Evolutionary conservation across 2,329 filamentous ascomycete species (phyloP).

Genomic region (Shiraia sp.): DNA sequence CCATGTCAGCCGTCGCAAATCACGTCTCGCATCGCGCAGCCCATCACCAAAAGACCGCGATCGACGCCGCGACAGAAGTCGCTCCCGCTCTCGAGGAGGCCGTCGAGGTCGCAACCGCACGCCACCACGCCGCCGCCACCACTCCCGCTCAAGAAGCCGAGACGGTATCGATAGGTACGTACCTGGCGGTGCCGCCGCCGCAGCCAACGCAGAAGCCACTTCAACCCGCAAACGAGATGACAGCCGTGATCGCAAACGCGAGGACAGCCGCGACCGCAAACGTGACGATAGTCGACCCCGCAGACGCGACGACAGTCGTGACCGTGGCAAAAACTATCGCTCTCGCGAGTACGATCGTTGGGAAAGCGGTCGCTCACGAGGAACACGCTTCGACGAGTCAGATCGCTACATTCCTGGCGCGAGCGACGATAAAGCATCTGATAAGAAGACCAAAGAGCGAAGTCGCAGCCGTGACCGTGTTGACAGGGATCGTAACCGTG

Average conservation of each 20-base stretch:
- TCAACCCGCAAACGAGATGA: conserved; percentile 9
- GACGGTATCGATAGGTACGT: conserved; percentile 46
- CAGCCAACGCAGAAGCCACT: conserved; percentile 2
- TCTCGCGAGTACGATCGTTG: conserved; percentile 49
- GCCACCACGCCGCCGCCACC: conserved; percentile 22
- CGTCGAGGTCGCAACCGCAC: conserved; percentile 22
- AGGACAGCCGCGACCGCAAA: conserved; percentile 19
- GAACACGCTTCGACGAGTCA: conserved; percentile 30
- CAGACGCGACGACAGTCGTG: conserved; percentile 48
- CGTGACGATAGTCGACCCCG: conserved; percentile 40
- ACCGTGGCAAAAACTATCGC: conserved; percentile 42
- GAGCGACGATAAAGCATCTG: conserved; percentile 19
- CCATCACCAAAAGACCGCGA: conserved; percentile 25
- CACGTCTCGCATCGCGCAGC: conserved; percentile 32
- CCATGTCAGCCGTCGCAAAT: conserved; percentile 31
- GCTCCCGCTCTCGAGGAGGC: conserved; percentile 24
- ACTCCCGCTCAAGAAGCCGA: conserved; percentile 35
- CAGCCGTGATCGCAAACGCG: conserved; percentile 30
- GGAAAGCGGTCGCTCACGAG: conserved; percentile 27
- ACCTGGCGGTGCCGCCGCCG: conserved; percentile 20
- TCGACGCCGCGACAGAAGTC: conserved; percentile 29
- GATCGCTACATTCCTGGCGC: conserved; percentile 38
- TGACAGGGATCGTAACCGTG: conserved; percentile 2
- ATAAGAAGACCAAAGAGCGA: conserved; percentile 32
- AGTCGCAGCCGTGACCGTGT: conserved; percentile 22